Percentiles rank a stretch among this genome's conserved stretches.
Conservation (phyloP, 345 rosid species). For the Aquilaria malaccensis region DNA sequence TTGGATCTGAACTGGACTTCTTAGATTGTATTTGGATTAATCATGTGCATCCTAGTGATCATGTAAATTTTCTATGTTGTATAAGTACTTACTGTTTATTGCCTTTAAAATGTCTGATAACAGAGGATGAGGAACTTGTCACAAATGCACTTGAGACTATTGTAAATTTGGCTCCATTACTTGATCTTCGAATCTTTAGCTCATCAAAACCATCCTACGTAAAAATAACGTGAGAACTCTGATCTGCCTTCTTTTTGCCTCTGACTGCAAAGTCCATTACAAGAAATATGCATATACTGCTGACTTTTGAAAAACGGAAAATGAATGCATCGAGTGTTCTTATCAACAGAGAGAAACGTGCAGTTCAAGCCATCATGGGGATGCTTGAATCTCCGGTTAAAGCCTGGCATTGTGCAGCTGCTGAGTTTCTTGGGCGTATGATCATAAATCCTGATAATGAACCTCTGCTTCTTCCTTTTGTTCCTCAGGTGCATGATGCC, state of each 20-base stretch:
- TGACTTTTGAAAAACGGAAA: conserved; percentile 10
- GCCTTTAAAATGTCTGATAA: conserved; percentile 14
- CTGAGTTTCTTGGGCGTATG: conserved; percentile 86
- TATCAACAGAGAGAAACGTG: conserved; percentile 72
- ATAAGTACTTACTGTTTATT: neutral
- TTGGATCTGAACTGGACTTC: too few relatives aligned
- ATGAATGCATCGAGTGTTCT: conserved; percentile 17
- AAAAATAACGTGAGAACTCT: conserved; percentile 62
- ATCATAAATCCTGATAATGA: conserved; percentile 97
- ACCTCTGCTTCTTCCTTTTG: conserved; percentile 79
- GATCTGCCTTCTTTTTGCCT: conserved; percentile 6
- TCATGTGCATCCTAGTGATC: neutral
- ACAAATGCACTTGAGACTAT: conserved; percentile 90
- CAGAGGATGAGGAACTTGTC: conserved; percentile 98
- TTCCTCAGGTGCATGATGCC: conserved; percentile 57
- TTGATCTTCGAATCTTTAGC: conserved; percentile 93
- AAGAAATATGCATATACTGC: neutral
- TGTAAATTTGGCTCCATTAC: conserved; percentile 87
- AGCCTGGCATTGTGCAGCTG: conserved; percentile 98
- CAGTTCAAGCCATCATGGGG: conserved; percentile 85
- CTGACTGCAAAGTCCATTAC: too few relatives aligned
- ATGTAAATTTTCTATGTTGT: neutral
- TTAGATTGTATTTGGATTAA: too few relatives aligned
- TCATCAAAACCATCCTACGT: conserved; percentile 72
- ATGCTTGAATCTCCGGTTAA: conserved; percentile 67